phyloP scores from a whole-genome alignment of 768 basidiomycete species.

The Phylloporus rhodoxanthus region DNA sequence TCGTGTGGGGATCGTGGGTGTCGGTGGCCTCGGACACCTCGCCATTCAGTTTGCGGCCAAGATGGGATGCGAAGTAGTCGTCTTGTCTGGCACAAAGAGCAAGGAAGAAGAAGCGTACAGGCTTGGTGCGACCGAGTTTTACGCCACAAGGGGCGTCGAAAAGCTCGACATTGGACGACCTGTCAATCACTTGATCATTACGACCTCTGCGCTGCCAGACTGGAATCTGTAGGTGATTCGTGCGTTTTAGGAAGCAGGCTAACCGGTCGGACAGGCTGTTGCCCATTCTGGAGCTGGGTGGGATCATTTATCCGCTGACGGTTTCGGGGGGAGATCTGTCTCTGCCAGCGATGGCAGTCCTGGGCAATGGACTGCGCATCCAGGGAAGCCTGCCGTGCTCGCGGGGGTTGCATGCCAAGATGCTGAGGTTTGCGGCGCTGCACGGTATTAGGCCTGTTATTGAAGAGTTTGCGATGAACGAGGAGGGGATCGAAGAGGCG shows the following conservation, averaged over 20 bases:
- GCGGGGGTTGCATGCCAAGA: slow-evolving; percentile 25
- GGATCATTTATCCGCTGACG: slow-evolving; percentile 24
- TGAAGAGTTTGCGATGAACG: slow-evolving; percentile 30
- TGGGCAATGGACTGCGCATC: slow-evolving; percentile 16
- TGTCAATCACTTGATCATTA: slow-evolving; percentile 30
- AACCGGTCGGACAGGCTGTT: slow-evolving; percentile 15
- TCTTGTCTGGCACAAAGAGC: slow-evolving; percentile 29
- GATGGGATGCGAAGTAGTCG: slow-evolving; percentile 36
- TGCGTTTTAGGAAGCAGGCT: neutral
- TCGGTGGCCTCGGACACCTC: slow-evolving; percentile 37
- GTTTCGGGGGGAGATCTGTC: slow-evolving; percentile 18
- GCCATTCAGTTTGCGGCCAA: slow-evolving; percentile 36
- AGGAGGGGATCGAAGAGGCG: slow-evolving; percentile 28
- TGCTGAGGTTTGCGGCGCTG: slow-evolving; percentile 32
- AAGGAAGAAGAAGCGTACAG: slow-evolving; percentile 30
- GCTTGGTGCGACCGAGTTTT: slow-evolving; percentile 35
- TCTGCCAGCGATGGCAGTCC: slow-evolving; percentile 17
- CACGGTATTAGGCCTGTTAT: slow-evolving; percentile 27
- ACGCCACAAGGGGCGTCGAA: slow-evolving; percentile 24
- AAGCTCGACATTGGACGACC: slow-evolving; percentile 24
- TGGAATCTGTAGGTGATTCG: slow-evolving; percentile 25
- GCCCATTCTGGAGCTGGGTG: slow-evolving; percentile 22
- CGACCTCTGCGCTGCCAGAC: slow-evolving; percentile 26
- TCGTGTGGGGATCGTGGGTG: slow-evolving; percentile 30
- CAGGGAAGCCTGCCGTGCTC: slow-evolving; percentile 25